These are phyloP conservation scores for Trametes versicolor DNA, from an alignment of 1,284 basidiomycete species.

Conservation along the genomic window DNA sequence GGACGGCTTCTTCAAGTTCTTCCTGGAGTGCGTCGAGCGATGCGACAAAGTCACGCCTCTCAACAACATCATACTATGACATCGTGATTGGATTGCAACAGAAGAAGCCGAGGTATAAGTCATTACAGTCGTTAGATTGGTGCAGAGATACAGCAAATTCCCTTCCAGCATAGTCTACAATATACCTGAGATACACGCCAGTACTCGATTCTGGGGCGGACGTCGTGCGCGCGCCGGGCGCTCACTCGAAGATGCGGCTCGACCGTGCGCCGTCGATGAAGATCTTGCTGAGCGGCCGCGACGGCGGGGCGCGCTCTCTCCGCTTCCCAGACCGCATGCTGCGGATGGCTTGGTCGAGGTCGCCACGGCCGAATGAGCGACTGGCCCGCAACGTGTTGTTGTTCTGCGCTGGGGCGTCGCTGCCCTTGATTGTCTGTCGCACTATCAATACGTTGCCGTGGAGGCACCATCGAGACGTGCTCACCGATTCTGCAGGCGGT, in stretches of 20 bases:
- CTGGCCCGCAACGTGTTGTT: slow-evolving; percentile 42
- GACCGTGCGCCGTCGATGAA: slow-evolving; percentile 75
- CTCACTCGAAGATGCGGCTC: slow-evolving; percentile 50
- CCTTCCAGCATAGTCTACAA: slow-evolving; percentile 16
- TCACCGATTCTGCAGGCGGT: slow-evolving; percentile 44
- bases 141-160: slow-evolving; percentile 31
- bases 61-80: slow-evolving; percentile 43
- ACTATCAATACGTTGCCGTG: background rate
- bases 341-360: slow-evolving; percentile 84
- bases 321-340: slow-evolving; percentile 78
- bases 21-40: slow-evolving; percentile 65
- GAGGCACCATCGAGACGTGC: slow-evolving; percentile 7
- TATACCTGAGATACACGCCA: slow-evolving; percentile 12
- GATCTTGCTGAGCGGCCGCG: slow-evolving; percentile 73
- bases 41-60: slow-evolving; percentile 70
- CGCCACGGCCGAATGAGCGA: slow-evolving; percentile 73
- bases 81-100: slow-evolving; percentile 8
- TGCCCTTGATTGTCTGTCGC: slow-evolving; percentile 52
- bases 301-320: slow-evolving; percentile 57
- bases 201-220: background rate
- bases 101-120: slow-evolving; percentile 14
- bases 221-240: background rate
- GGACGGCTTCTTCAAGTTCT: slow-evolving; percentile 68
- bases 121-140: slow-evolving; percentile 30
- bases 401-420: slow-evolving; percentile 34